Evolutionary conservation across 2,329 filamentous ascomycete species (phyloP).

Genomic region (Pseudopyricularia cyperi): DNA sequence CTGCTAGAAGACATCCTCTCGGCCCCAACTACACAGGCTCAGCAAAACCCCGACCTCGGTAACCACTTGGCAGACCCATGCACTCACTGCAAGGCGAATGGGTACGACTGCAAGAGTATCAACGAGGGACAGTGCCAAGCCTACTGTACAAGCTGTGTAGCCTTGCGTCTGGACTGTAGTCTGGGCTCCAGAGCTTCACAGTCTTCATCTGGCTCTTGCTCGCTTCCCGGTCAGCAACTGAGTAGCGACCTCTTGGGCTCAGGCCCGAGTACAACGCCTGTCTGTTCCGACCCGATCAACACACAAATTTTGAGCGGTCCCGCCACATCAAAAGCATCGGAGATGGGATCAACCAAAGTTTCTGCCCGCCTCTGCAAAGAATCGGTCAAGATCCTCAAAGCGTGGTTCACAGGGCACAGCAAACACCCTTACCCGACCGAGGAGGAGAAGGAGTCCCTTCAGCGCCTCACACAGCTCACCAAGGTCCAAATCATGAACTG

Average conservation of each 20-base stretch:
- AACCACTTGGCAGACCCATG: constrained; percentile 30
- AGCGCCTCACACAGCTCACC: constrained; percentile 66
- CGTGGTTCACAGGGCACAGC: constrained; percentile 70
- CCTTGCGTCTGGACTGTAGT: constrained; percentile 44
- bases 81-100: constrained; percentile 33
- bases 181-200: constrained; percentile 23
- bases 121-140: constrained; percentile 45
- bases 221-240: neutral
- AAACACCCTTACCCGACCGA: constrained; percentile 82
- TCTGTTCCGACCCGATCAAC: neutral
- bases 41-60: constrained; percentile 3
- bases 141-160: constrained; percentile 50
- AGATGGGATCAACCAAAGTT: constrained; percentile 38
- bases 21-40: neutral
- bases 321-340: neutral
- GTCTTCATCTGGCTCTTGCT: neutral
- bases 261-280: neutral
- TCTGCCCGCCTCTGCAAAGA: constrained; percentile 69
- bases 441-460: constrained; percentile 69
- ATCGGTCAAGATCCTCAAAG: constrained; percentile 67
- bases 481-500: constrained; percentile 81
- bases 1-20: constrained; percentile 8
- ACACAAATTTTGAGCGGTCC: neutral
- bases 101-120: constrained; percentile 48
- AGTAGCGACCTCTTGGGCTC: neutral